These are phyloP conservation scores for Phialophora tarda DNA, from an alignment of 2,329 filamentous ascomycete genomes.

Conservation along the genomic window DNA sequence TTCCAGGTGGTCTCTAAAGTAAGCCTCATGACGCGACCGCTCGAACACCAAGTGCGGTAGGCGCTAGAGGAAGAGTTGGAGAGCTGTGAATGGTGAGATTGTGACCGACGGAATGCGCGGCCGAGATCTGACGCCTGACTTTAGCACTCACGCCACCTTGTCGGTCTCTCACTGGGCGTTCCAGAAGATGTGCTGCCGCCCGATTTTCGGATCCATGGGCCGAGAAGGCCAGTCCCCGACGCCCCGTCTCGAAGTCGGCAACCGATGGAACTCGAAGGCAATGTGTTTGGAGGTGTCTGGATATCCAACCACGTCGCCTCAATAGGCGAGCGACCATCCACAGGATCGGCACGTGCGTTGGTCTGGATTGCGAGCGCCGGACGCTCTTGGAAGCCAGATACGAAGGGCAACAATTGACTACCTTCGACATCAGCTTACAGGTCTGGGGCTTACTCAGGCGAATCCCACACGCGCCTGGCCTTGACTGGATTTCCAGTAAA, in stretches of 20 bases:
- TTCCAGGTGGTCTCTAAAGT: not conserved
- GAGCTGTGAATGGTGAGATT: not conserved
- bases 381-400: not conserved
- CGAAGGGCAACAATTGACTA: not conserved
- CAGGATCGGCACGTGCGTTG: not conserved
- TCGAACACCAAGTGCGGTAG: not conserved
- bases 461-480: constrained; percentile 3
- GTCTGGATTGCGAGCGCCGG: not conserved
- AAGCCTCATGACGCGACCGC: not conserved
- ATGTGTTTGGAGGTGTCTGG: not conserved
- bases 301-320: constrained; percentile 11
- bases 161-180: not conserved
- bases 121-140: not conserved
- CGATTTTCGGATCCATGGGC: not conserved
- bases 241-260: not conserved
- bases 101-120: not conserved
- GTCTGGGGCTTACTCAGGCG: constrained; percentile 9
- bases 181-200: not conserved
- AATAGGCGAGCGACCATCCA: constrained; percentile 1
- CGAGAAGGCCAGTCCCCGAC: not conserved
- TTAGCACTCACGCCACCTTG: not conserved
- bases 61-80: not conserved
- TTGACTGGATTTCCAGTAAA: not conserved
- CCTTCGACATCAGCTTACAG: constrained; percentile 16
- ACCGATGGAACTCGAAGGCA: not conserved